Base-by-base conservation (phyloP, 345 rosid genomes). In the Eucalyptus regnans region DNA sequence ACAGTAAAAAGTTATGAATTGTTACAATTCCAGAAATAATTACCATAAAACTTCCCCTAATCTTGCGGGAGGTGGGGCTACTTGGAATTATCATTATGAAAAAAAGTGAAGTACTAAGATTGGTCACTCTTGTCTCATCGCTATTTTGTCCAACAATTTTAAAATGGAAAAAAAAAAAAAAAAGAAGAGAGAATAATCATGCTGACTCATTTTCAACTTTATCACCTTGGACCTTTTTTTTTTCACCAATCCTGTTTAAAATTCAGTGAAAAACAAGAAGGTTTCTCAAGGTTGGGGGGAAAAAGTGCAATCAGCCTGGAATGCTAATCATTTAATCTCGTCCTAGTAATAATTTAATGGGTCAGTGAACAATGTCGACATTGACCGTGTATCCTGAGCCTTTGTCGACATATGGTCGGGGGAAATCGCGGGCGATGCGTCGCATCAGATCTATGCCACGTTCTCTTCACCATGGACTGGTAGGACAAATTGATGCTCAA, bases 21-120 rank as follows among this genome's bases (percentile, higher is more conserved):
- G 22, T 68, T 33, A 33, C 43, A 10, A 33, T 68, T 14, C 12
- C 1, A 68, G 13, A 71, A 37, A 18, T 0, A 25, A 0, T 0
- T 1, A 71, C 37, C 27, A 2, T 71, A 71, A 37, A 37, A 18
- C 25, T 37, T 33, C 46, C 46, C 80, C 25, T 37, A 37, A 18
- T 71, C 46, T 37, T 43, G 44, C 25, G 7, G 44, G 8, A 33
- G 7, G 46, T 17, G 25, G 81, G 25, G 3, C 13, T 22, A 9
- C 37, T 37, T 71, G 25, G 46, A 37, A 71, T 71, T 71, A 71
- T 71, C 29, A 22, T 9, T 0, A 56, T 52, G 79, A 23, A 15
- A 15, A 68, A 31, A 68, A 3, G 0, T 0, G 1, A 37, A 33
- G 46, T 71, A 71, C 46, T 3, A 18, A 71, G 37, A 5, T 37